Percentiles rank a stretch among this genome's conserved stretches.
These are phyloP conservation scores for Zalaria obscura DNA, from an alignment of 2,329 filamentous ascomycete genomes.

Conservation along the genomic window DNA sequence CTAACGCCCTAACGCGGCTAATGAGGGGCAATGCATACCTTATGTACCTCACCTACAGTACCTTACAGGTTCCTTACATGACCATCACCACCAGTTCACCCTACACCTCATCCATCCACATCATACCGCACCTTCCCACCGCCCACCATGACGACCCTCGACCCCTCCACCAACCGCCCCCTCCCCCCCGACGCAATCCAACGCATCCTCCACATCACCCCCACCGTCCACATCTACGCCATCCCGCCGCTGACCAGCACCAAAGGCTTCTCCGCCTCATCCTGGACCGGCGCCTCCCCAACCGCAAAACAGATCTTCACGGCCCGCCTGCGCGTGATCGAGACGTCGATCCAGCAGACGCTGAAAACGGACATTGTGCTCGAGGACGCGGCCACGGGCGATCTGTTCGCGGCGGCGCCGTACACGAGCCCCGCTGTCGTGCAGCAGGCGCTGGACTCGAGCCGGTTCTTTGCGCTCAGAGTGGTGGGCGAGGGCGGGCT, in stretches of 20 bases:
- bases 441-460: slow-evolving; percentile 65
- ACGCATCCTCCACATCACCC: slow-evolving; percentile 65
- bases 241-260: slow-evolving; percentile 68
- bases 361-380: slow-evolving; percentile 64
- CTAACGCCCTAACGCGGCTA: too few relatives aligned
- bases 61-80: too few relatives aligned
- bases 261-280: slow-evolving; percentile 62
- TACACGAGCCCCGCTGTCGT: slow-evolving; percentile 54
- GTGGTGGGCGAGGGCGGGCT: slow-evolving; percentile 62
- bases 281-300: slow-evolving; percentile 57
- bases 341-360: slow-evolving; percentile 15
- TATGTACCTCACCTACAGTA: too few relatives aligned
- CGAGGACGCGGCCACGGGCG: slow-evolving; percentile 57
- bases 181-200: slow-evolving; percentile 68
- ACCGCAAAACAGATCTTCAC: slow-evolving; percentile 69
- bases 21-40: too few relatives aligned
- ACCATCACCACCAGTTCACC: too few relatives aligned
- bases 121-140: not conserved
- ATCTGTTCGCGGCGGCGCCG: slow-evolving; percentile 72
- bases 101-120: too few relatives aligned
- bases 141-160: slow-evolving; percentile 44
- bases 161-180: slow-evolving; percentile 55
- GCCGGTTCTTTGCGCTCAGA: slow-evolving; percentile 70
- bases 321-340: slow-evolving; percentile 50
- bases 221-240: slow-evolving; percentile 69